Conservation (phyloP, 371 early-diverging fungal genomes). For the Syncephalastrum sp. region DNA sequence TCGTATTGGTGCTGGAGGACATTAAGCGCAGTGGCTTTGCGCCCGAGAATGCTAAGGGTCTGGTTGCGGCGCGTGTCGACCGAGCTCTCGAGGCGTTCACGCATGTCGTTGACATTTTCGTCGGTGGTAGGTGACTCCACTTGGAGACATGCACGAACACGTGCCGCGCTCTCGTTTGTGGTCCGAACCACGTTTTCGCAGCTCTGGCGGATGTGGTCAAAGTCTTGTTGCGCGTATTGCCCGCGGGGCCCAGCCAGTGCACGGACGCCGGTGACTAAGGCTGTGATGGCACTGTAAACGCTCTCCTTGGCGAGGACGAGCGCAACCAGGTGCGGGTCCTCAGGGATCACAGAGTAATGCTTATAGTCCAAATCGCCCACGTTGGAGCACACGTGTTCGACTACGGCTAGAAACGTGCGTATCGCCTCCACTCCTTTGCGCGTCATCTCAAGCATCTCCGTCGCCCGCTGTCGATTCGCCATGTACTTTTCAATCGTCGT, state of each 20-base stretch:
- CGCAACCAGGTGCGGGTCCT: conserved; percentile 41
- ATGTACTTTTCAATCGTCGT: conserved; percentile 29
- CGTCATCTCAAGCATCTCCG: conserved; percentile 43
- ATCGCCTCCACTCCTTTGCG: conserved; percentile 43
- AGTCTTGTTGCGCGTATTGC: conserved; percentile 13
- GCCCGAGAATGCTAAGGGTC: conserved; percentile 34
- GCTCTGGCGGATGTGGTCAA: conserved; percentile 24
- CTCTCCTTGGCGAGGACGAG: conserved; percentile 47
- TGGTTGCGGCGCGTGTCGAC: conserved; percentile 26
- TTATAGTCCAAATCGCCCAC: conserved; percentile 36
- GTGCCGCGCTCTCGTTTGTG: conserved; percentile 33
- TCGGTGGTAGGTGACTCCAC: conserved; percentile 8
- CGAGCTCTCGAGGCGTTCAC: conserved; percentile 19
- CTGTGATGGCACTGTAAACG: conserved; percentile 48
- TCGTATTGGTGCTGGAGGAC: conserved; percentile 33
- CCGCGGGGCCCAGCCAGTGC: conserved; percentile 29
- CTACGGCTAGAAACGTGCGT: conserved; percentile 35
- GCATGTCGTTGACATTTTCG: conserved; percentile 16
- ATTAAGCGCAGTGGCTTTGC: conserved; percentile 37
- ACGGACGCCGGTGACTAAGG: conserved; percentile 45
- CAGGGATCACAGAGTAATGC: conserved; percentile 31
- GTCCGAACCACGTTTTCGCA: conserved; percentile 38
- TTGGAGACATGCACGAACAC: conserved; percentile 28
- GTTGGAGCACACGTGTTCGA: conserved; percentile 43
- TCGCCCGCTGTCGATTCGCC: conserved; percentile 21